Base-by-base conservation (phyloP, 2,329 filamentous ascomycete species). In the Fusarium setosum region DNA sequence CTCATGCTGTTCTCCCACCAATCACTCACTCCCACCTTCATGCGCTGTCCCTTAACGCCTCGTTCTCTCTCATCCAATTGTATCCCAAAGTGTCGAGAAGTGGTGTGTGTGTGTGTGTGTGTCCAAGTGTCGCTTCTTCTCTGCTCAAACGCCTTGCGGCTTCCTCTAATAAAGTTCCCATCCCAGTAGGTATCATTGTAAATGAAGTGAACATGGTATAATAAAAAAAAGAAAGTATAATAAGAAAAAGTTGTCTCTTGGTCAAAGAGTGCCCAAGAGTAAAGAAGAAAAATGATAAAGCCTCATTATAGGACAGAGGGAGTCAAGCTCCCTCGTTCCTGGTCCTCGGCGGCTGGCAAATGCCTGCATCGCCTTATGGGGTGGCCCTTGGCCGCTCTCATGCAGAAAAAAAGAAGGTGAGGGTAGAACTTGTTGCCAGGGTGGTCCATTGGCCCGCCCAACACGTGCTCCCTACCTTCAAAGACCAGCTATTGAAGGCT, bases 71-170 rank as follows among this genome's bases (percentile, higher is more conserved):
- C 45, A 55, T 50, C 56, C 58, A 65, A 53, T 61, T 67, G 62
- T 68, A 59, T 66, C 51, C 54, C 62, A 66, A 68, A 66, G 55
- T 69, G 57, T 67, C 56, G 66, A 70, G 63, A 72, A 72, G 64
- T 70, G 58, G 58, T 69, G 68, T 68, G 55, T 64, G 58, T 68
- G 68, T 67, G n/a, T n/a, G n/a, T n/a, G n/a, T n/a, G 56, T 64
- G 55, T 73, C 69, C 72, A 75, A 73, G 69, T 74, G 73, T 75
- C 67, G 70, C 68, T 69, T 65, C 55, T 67, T 61, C 61, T 62
- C 63, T 57, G 63, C 63, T 57, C 66, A 41, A 57, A 67, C 63
- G 79, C 80, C 79, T 82, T 72, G 79, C 78, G 78, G 79, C 78
- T 68, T 75, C 74, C 73, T 80, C 74, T 80, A 76, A 35, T 66